Evolutionary conservation across 2,329 filamentous ascomycete species (phyloP), one percentile per base, ranked within the genome.

Genomic region (Pyrenochaeta sp.): DNA sequence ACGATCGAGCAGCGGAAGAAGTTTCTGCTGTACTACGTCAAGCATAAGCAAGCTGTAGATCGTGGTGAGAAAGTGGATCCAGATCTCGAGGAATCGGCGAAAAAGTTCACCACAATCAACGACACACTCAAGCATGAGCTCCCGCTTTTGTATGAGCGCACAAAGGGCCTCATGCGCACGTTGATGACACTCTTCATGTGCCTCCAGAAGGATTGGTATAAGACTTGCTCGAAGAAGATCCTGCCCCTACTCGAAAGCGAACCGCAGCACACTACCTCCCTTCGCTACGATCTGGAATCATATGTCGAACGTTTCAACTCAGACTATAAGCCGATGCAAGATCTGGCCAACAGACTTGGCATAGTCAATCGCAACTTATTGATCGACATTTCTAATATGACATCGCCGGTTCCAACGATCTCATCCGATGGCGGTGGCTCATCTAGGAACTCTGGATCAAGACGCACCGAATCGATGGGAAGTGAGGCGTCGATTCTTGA

Each of bases 1-100:
- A 87, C 94, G 3, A 96, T 97, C 84, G 89, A 91, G 66, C 96
- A 97, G 75, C 88, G 94, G 17, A 87, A 92, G 59, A 97, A 97
- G 76, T 87, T 90, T n/a, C 82, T 95, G 10, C 76, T 93, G 11
- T 91, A 96, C 65, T 97, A 89, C 69, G 90, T 93, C 54, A 88
- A 88, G 57, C 90, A 84, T 58, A 86, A 89, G 62, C 83, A 88
- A 56, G 80, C 92, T 45, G 87, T 88, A 63, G 88, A 90, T 30
- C 81, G 84, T 22, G 90, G 90, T 51, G 92, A 95, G 71, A 95
- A 90, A 58, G 79, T 90, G 9, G 93, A 97, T 68, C 87, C 90
- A 62, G 94, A 93, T 68, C 86, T 92, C 3, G 78, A 83, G 11
- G 90, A 96, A 58, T 83, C 88, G 26, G 90, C 91, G 14, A 90